Conservation (phyloP, 2,329 filamentous ascomycete genomes). For the Colletotrichum sp. region DNA sequence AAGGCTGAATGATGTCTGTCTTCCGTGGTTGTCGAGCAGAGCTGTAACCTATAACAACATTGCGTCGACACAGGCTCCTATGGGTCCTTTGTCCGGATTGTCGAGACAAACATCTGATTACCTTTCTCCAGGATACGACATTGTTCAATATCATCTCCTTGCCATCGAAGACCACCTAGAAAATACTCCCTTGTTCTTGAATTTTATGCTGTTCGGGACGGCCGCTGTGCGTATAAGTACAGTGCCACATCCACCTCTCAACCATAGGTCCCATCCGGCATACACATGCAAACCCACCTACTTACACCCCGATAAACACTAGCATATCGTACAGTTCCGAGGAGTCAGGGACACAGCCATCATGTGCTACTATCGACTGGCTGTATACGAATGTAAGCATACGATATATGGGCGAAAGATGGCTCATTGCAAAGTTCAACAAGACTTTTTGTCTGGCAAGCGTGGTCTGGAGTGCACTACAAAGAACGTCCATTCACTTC, state of each 20-base stretch:
- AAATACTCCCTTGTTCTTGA: not conserved
- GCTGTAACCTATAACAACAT: not conserved
- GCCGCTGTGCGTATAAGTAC: not conserved
- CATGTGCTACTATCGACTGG: slow-evolving; percentile 27
- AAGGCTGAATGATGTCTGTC: not conserved
- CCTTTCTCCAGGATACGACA: not conserved
- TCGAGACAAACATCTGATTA: not conserved
- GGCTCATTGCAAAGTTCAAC: not conserved
- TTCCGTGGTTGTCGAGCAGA: not conserved
- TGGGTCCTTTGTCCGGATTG: not conserved
- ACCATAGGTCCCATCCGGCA: not conserved
- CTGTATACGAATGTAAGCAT: slow-evolving; percentile 25
- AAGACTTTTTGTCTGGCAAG: not conserved
- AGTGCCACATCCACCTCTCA: not conserved
- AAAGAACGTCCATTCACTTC: not conserved
- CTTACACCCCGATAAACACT: not conserved
- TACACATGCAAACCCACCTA: not conserved
- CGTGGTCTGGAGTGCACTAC: not conserved
- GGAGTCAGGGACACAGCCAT: not conserved
- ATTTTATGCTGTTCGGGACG: not conserved
- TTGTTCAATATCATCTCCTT: not conserved
- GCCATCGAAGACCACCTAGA: not conserved
- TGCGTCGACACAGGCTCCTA: not conserved
- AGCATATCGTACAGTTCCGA: not conserved
- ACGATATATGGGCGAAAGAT: slow-evolving; percentile 9